Percentiles rank a stretch among this genome's conserved stretches.
Evolutionary conservation across 2,329 filamentous ascomycete genomes (phyloP).

Genomic region (Botryotinia calthae): DNA sequence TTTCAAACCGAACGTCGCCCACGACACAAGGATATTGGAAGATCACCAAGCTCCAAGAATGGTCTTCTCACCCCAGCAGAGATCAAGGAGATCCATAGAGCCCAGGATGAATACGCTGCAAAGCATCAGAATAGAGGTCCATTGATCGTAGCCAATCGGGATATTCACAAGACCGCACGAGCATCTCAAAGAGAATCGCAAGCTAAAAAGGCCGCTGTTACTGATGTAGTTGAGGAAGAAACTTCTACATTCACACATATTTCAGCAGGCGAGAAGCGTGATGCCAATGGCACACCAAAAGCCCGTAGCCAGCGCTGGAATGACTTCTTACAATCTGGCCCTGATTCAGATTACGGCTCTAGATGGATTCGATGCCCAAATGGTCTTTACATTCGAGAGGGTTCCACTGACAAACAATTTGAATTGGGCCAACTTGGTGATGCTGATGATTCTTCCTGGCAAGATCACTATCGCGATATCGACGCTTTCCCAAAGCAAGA

Average conservation of each 20-base stretch:
- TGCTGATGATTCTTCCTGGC: background rate
- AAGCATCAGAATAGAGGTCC: background rate
- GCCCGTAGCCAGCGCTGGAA: background rate
- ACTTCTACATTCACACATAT: background rate
- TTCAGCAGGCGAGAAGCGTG: slow-evolving; percentile 11
- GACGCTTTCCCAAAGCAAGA: slow-evolving; percentile 2
- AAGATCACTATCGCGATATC: background rate
- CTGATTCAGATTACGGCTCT: background rate
- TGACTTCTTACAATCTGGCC: background rate
- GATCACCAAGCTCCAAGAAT: background rate
- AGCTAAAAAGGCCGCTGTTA: background rate
- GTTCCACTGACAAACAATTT: background rate
- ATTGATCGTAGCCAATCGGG: background rate
- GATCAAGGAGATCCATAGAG: background rate
- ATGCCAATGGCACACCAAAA: background rate
- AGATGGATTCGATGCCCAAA: background rate
- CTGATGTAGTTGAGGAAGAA: background rate
- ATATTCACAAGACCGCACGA: slow-evolving; percentile 6
- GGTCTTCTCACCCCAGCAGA: slow-evolving; percentile 4
- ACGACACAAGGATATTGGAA: background rate
- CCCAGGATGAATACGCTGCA: slow-evolving; percentile 15
- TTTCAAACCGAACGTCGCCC: slow-evolving; percentile 15
- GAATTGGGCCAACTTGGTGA: background rate
- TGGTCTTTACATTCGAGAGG: background rate
- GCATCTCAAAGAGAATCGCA: background rate